A percentile compares a stretch with the other conserved stretches of the same genome.
Conservation (phyloP, 768 basidiomycete genomes). For the Hemileccinum rubropunctum region DNA sequence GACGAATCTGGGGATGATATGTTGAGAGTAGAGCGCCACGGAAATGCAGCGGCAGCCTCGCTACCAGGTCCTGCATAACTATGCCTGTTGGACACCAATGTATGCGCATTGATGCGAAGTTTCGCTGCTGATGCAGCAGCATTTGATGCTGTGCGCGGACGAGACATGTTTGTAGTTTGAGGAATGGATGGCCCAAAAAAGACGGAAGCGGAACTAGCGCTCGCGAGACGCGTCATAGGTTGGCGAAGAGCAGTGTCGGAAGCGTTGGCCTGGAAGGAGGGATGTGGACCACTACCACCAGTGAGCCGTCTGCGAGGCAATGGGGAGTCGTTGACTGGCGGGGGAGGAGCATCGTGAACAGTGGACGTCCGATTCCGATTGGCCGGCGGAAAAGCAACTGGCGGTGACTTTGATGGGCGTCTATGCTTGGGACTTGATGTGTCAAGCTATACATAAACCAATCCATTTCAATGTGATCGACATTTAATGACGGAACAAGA, state of each 20-base stretch:
- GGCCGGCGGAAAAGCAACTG: slow-evolving; percentile 38
- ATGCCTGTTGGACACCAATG: slow-evolving; percentile 49
- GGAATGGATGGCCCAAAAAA: slow-evolving; percentile 58
- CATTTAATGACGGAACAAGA: neutral
- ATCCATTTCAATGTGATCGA: neutral
- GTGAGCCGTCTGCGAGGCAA: slow-evolving; percentile 52
- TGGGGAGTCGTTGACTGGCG: slow-evolving; percentile 53
- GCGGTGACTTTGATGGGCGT: slow-evolving; percentile 12
- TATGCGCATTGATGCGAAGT: slow-evolving; percentile 16
- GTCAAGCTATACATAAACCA: slow-evolving; percentile 8
- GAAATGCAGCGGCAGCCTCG: slow-evolving; percentile 28
- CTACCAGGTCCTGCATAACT: slow-evolving; percentile 58
- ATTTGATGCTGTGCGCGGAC: slow-evolving; percentile 24
- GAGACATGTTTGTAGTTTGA: slow-evolving; percentile 22
- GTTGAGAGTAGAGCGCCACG: slow-evolving; percentile 37
- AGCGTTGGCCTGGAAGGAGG: slow-evolving; percentile 30
- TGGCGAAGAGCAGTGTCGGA: slow-evolving; percentile 30
- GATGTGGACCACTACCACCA: slow-evolving; percentile 33
- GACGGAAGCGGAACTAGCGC: slow-evolving; percentile 52
- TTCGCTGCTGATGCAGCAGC: slow-evolving; percentile 5
- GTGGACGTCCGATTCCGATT: slow-evolving; percentile 37
- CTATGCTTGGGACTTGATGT: slow-evolving; percentile 14
- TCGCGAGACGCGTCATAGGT: slow-evolving; percentile 51
- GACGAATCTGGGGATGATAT: slow-evolving; percentile 53
- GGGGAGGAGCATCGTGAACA: slow-evolving; percentile 38